These are phyloP conservation scores for Colletotrichum neosansevieriae DNA, from an alignment of 2,329 filamentous ascomycete genomes.

Conservation along the genomic window DNA sequence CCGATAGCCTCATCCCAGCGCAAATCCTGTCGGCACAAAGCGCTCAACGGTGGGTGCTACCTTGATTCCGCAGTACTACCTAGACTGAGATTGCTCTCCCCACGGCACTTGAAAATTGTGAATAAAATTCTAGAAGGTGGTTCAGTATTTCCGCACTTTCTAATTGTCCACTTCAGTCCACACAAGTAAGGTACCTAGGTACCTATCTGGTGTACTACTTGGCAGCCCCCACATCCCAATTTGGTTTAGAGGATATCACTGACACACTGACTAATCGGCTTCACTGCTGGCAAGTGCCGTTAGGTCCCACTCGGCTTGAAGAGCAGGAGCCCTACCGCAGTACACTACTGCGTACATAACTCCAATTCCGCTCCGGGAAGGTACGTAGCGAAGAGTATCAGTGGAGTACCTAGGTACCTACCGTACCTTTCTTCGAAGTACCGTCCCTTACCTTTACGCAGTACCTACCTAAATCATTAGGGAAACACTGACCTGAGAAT, in stretches of 20 bases:
- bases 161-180: not conserved
- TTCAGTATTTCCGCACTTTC: slow-evolving; percentile 9
- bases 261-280: slow-evolving; percentile 31
- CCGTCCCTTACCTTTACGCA: no score
- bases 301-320: slow-evolving; percentile 19
- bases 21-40: not conserved
- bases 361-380: not conserved
- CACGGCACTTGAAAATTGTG: slow-evolving; percentile 12
- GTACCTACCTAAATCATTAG: not conserved
- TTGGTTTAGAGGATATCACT: not conserved
- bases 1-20: slow-evolving; percentile 4
- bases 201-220: not conserved
- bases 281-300: slow-evolving; percentile 30
- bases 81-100: not conserved
- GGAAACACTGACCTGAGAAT: slow-evolving; percentile 10
- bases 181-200: not conserved
- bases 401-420: not conserved
- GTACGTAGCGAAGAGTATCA: slow-evolving; percentile 4
- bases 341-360: not conserved
- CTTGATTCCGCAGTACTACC: no score
- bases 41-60: not conserved
- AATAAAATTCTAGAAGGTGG: slow-evolving; percentile 36
- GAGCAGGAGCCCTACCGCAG: not conserved
- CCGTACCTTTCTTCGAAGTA: no score
- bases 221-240: not conserved